Evolutionary conservation across 116 monocot species (phyloP), one percentile per base, ranked within the genome.

Genomic region (Thalassia testudinum): DNA sequence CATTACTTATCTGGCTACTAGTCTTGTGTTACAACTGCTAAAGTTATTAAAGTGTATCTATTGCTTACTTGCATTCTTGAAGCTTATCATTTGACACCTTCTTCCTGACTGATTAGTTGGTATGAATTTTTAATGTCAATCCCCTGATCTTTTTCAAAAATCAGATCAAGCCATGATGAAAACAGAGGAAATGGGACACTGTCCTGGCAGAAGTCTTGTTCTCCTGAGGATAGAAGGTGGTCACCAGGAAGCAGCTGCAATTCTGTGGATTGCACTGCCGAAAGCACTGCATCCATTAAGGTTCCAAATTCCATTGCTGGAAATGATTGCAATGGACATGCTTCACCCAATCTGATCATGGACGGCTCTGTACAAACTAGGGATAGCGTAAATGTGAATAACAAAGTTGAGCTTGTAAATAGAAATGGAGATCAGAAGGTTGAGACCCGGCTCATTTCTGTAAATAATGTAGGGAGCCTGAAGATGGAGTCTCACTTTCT

Each of bases 391-490:
- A n/a, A 42, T 37, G 12, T 54, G 15, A 55, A 54, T 27, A 40
- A 25, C 25, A 61, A 56, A 23, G 54, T 62, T 25, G 48, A 56
- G 56, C 23, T 37, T 65, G 65, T 65, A 65, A 56, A 65, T 65
- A 61, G 49, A 59, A 63, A 50, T 27, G 68, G 70, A 61, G 66
- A 42, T 57, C 58, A 63, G 25, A 67, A 75, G 38, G 59, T 45
- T 29, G 73, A 66, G 62, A 51, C 68, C 70, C 70, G 48, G 54
- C 73, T 78, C 53, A 73, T 75, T 56, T 54, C 17, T 75, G 82
- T 86, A 78, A 66, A 86, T 86, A 69, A 63, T 43, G 74, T 42
- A 51, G 77, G 69, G 61, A 63, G 43, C 65, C 37, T 65, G 75
- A 72, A 73, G 54, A 59, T 70, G 53, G 59, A 69, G 25, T 69